phyloP scores from a whole-genome alignment of 805 yeast species.

The Spathaspora hagerdaliae region DNA sequence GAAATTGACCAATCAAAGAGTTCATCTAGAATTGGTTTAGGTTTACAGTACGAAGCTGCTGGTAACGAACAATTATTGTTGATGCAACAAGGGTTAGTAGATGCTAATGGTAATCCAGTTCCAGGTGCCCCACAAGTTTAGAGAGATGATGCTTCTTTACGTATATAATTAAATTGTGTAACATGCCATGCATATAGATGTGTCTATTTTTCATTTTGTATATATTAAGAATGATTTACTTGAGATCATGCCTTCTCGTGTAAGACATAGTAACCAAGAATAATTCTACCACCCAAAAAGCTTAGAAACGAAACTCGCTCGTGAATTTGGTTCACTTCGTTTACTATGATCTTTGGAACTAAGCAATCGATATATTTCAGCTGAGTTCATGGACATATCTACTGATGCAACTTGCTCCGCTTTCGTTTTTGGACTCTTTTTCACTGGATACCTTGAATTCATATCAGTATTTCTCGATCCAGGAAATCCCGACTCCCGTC shows the following conservation, averaged over 20 bases:
- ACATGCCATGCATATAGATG: no score
- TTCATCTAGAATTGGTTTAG: slow-evolving; percentile 83
- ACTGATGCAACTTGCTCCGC: no score
- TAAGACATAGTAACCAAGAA: no score
- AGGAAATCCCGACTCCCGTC: no score
- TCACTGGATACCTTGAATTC: no score
- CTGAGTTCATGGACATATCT: slow-evolving; percentile 5
- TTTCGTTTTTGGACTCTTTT: no score
- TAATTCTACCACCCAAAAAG: slow-evolving; percentile 36
- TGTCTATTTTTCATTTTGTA: neutral
- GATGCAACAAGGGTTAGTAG: slow-evolving; percentile 85
- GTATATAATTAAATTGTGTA: neutral
- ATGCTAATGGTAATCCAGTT: slow-evolving; percentile 80
- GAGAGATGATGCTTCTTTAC: neutral
- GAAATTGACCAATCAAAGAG: slow-evolving; percentile 79
- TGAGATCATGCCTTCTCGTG: no score
- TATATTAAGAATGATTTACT: neutral
- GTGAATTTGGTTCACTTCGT: neutral
- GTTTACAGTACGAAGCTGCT: slow-evolving; percentile 92
- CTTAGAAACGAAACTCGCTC: slow-evolving; percentile 21
- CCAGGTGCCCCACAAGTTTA: slow-evolving; percentile 68
- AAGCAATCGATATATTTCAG: slow-evolving; percentile 11
- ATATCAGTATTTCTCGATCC: no score
- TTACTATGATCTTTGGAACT: slow-evolving; percentile 3
- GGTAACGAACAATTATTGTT: slow-evolving; percentile 90